These are phyloP conservation scores for Dictyostelium intermedium DNA, from an alignment of 78 protist species.

Conservation along the genomic window DNA sequence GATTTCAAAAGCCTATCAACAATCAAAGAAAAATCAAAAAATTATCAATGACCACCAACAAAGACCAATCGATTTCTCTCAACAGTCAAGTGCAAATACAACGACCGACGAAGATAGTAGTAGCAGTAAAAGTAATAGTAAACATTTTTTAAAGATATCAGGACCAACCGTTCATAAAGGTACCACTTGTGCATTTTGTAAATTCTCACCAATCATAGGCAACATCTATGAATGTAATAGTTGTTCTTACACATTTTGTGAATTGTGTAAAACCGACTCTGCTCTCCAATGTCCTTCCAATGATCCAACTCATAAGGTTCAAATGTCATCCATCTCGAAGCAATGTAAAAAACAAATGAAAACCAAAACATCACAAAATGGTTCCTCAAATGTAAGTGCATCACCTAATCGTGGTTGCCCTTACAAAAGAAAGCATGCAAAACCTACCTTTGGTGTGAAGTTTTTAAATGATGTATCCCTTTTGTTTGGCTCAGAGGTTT, in stretches of 20 bases:
- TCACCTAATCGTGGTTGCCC: constrained; percentile 62
- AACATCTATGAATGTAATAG: constrained; percentile 23
- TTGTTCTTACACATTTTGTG: constrained; percentile 35
- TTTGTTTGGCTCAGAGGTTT: constrained; percentile 18
- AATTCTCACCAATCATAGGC: constrained; percentile 63
- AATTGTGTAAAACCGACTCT: constrained; percentile 14
- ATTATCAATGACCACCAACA: background rate
- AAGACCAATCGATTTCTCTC: background rate
- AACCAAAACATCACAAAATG: background rate
- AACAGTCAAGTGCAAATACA: background rate
- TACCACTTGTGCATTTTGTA: constrained; percentile 33
- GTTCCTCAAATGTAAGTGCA: background rate
- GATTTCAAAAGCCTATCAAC: background rate
- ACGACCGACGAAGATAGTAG: background rate
- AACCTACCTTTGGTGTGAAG: constrained; percentile 13
- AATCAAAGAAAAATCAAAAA: background rate
- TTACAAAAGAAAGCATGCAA: constrained; percentile 9
- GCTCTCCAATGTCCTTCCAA: constrained; percentile 8
- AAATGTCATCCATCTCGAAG: constrained; percentile 19
- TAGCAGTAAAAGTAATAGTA: background rate
- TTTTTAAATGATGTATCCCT: constrained; percentile 28
- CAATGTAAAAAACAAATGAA: background rate
- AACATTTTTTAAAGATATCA: background rate
- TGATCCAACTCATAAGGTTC: constrained; percentile 6
- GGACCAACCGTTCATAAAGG: constrained; percentile 71